phyloP scores from a whole-genome alignment of 768 basidiomycete genomes.

The Mycena haematopus region DNA sequence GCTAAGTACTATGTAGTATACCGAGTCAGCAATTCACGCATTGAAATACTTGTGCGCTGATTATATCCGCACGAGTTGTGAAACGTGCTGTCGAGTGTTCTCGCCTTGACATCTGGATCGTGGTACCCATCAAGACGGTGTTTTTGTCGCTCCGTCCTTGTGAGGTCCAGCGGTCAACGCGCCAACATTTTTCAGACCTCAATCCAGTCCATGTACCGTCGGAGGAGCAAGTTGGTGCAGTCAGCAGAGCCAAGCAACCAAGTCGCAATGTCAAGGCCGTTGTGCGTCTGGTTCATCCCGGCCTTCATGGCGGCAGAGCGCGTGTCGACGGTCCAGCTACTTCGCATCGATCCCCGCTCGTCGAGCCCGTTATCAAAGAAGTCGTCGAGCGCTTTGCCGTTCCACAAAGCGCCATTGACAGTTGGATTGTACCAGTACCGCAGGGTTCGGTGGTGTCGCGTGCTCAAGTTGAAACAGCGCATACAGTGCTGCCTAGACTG shows the following conservation, averaged over 20 bases:
- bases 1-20: no score
- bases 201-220: slow-evolving; percentile 80
- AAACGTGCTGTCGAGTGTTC: slow-evolving; percentile 80
- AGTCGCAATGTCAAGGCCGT: slow-evolving; percentile 93
- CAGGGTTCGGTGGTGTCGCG: slow-evolving; percentile 81
- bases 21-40: slow-evolving; percentile 55
- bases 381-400: slow-evolving; percentile 79
- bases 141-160: slow-evolving; percentile 98
- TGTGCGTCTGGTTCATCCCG: slow-evolving; percentile 88
- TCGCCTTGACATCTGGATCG: slow-evolving; percentile 81
- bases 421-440: slow-evolving; percentile 92
- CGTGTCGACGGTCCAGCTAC: slow-evolving; percentile 90
- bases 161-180: slow-evolving; percentile 83
- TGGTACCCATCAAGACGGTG: slow-evolving; percentile 75
- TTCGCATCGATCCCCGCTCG: slow-evolving; percentile 91
- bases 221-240: slow-evolving; percentile 60
- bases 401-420: slow-evolving; percentile 91
- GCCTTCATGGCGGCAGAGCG: slow-evolving; percentile 90
- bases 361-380: slow-evolving; percentile 91
- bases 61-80: slow-evolving; percentile 68
- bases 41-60: slow-evolving; percentile 77
- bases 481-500: no score
- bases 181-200: slow-evolving; percentile 39
- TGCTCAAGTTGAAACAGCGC: slow-evolving; percentile 94
- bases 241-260: slow-evolving; percentile 70